Percentiles rank a stretch among this genome's conserved stretches.
phyloP scores from a whole-genome alignment of 2,329 filamentous ascomycete genomes.

The Gremmenia infestans region DNA sequence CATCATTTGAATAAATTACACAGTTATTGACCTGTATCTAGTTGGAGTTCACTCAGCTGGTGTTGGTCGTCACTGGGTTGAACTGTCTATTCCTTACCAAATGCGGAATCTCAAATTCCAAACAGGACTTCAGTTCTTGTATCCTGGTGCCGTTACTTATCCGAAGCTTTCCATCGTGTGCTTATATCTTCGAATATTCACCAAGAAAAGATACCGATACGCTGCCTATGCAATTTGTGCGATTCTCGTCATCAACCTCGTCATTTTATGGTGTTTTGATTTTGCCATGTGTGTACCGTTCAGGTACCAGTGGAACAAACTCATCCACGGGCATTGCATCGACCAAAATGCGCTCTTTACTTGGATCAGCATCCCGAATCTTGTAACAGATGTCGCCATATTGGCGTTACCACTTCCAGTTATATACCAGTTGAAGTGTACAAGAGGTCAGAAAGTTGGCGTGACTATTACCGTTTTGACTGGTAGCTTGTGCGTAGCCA shows the following conservation, averaged over 20 bases:
- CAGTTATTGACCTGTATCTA: neutral
- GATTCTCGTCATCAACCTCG: neutral
- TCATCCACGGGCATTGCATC: neutral
- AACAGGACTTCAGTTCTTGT: neutral
- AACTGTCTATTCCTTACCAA: neutral
- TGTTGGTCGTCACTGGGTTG: neutral
- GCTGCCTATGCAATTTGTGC: neutral
- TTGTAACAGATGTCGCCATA: slow-evolving; percentile 5
- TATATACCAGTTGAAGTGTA: neutral
- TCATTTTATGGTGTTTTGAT: neutral
- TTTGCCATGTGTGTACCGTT: neutral
- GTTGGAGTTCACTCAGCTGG: neutral
- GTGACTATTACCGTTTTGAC: neutral
- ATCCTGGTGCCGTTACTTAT: neutral
- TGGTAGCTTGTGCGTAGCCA: slow-evolving; percentile 12
- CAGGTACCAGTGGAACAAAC: slow-evolving; percentile 2
- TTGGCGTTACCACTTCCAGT: slow-evolving; percentile 5
- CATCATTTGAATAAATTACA: neutral
- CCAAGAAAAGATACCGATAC: neutral
- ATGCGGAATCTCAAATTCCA: neutral
- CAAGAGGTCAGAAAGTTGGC: neutral
- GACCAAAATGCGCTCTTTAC: neutral
- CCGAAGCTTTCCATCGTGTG: slow-evolving; percentile 3
- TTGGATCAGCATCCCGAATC: slow-evolving; percentile 1
- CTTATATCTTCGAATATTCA: slow-evolving; percentile 8